A percentile compares a stretch with the other conserved stretches of the same genome.
Evolutionary conservation across 1,139 yeast genomes (phyloP).

Genomic region (Magnusiomyces ingens): DNA sequence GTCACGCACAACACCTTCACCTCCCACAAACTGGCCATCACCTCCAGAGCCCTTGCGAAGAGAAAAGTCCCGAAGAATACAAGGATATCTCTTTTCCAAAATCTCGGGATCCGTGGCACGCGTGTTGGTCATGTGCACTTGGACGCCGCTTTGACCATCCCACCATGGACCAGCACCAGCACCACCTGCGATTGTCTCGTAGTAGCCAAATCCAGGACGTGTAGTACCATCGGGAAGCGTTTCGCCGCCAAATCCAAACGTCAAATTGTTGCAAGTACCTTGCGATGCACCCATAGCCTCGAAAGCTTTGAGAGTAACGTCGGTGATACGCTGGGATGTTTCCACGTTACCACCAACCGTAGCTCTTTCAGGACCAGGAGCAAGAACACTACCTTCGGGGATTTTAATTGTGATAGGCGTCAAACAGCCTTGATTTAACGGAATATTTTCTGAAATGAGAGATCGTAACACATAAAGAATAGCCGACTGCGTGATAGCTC

Average conservation of each 20-base stretch:
- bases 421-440: slow-evolving; percentile 79
- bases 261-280: slow-evolving; percentile 67
- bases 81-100: slow-evolving; percentile 61
- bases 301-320: slow-evolving; percentile 69
- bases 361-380: slow-evolving; percentile 73
- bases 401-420: slow-evolving; percentile 60
- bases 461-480: slow-evolving; percentile 71
- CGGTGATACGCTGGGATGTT: slow-evolving; percentile 78
- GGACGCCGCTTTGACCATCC: slow-evolving; percentile 60
- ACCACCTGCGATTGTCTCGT: slow-evolving; percentile 70
- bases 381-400: slow-evolving; percentile 61
- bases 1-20: slow-evolving; percentile 57
- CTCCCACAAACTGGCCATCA: slow-evolving; percentile 47
- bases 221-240: slow-evolving; percentile 25
- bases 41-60: slow-evolving; percentile 55
- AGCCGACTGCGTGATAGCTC: slow-evolving; percentile 75
- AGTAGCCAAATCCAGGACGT: slow-evolving; percentile 55
- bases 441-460: slow-evolving; percentile 69
- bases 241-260: slow-evolving; percentile 51
- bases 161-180: slow-evolving; percentile 62
- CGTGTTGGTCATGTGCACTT: slow-evolving; percentile 66
- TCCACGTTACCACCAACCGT: slow-evolving; percentile 89
- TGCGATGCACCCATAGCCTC: slow-evolving; percentile 74
- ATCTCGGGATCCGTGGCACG: slow-evolving; percentile 65
- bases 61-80: slow-evolving; percentile 48